These are phyloP conservation scores for Carex myosuroides DNA, from an alignment of 176 grass and related monocot species.

Conservation along the genomic window DNA sequence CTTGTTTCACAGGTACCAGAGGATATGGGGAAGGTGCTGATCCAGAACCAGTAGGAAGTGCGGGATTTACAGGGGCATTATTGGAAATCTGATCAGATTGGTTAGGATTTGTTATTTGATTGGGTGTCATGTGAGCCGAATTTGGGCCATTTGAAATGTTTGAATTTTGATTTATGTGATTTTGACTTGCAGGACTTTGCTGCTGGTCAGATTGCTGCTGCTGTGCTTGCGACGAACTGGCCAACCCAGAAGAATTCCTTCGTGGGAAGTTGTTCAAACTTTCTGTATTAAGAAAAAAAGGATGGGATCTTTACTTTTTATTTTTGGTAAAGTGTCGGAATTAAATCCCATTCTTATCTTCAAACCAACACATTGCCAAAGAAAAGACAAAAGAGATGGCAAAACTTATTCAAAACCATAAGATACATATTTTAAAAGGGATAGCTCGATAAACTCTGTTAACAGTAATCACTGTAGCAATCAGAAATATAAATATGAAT, in stretches of 20 bases:
- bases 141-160: constrained; percentile 17
- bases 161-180: constrained; percentile 22
- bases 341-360: not conserved
- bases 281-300: constrained; percentile 41
- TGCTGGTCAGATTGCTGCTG: constrained; percentile 62
- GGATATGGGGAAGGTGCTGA: not conserved
- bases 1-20: constrained; percentile 6
- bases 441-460: not conserved
- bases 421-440: not conserved
- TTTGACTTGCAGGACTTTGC: constrained; percentile 20
- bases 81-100: constrained; percentile 59
- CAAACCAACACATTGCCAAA: not conserved
- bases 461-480: not conserved
- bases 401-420: not conserved
- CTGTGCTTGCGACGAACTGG: constrained; percentile 40
- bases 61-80: constrained; percentile 22
- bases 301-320: not conserved
- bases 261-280: constrained; percentile 82
- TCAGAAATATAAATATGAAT: not conserved
- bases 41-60: constrained; percentile 13
- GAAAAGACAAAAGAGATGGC: not conserved
- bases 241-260: constrained; percentile 45
- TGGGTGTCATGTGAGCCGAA: constrained; percentile 23
- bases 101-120: constrained; percentile 55
- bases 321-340: not conserved